These are phyloP conservation scores for Penicillium sp. DNA, from an alignment of 2,329 filamentous ascomycete species.

Conservation along the genomic window DNA sequence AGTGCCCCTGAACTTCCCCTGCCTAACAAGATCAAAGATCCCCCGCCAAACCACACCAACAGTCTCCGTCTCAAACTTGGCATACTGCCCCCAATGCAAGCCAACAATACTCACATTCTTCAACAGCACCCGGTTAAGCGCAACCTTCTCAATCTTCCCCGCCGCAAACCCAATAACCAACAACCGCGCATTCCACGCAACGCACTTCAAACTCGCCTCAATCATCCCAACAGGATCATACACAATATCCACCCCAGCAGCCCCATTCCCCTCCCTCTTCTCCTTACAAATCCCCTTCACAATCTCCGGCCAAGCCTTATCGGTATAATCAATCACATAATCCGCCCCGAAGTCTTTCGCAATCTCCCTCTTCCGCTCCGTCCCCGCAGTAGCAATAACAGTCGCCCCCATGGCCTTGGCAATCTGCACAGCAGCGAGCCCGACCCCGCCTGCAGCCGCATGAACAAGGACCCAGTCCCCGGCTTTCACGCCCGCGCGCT, in stretches of 20 bases:
- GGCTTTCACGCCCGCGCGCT: constrained; percentile 63
- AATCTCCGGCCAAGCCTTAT: constrained; percentile 57
- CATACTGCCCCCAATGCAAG: constrained; percentile 83
- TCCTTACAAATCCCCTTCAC: constrained; percentile 59
- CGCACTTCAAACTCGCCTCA: constrained; percentile 79
- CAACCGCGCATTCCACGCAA: constrained; percentile 82
- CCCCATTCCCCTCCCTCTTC: constrained; percentile 55
- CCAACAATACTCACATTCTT: constrained; percentile 91
- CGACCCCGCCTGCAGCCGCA: constrained; percentile 84
- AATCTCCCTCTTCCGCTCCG: constrained; percentile 67
- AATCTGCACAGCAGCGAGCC: constrained; percentile 82
- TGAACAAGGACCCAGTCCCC: constrained; percentile 86
- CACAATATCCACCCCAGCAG: constrained; percentile 73
- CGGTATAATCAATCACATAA: constrained; percentile 68
- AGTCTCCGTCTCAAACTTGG: constrained; percentile 60
- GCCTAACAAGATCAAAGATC: constrained; percentile 65
- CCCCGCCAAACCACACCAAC: constrained; percentile 71
- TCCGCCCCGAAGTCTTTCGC: constrained; percentile 77
- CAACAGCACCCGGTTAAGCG: constrained; percentile 80
- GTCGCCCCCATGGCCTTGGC: constrained; percentile 85
- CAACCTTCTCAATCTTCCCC: constrained; percentile 79
- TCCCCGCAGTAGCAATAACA: constrained; percentile 86
- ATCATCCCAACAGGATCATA: constrained; percentile 91
- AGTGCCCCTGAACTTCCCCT: constrained; percentile 72
- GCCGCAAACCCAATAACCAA: constrained; percentile 84